Base-by-base conservation (phyloP, 768 basidiomycete species). In the Floccularia luteovirens region DNA sequence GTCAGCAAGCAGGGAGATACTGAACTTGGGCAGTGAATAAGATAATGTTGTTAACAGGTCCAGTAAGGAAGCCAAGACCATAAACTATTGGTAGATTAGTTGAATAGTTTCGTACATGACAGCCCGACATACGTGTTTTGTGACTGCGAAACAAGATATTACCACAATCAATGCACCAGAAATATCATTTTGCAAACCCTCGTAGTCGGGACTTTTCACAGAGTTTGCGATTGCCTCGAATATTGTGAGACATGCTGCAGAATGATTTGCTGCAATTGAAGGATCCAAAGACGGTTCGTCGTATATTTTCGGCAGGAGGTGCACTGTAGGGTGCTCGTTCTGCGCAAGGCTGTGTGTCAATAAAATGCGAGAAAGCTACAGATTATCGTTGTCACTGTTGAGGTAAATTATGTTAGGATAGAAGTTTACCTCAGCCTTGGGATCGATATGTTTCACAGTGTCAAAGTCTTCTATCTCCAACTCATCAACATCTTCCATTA, bases 281-380 rank as follows among this genome's bases (percentile, higher is more conserved):
- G 56, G 43, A 7, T 52, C 40, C 8, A 47, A 21, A 1, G 57
- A 48, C 13, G 36, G 16, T 19, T 8, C 8, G 10, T 10, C 36
- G 1, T 64, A 43, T 8, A 59, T 48, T 10, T 58, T 55, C 23
- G 66, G 60, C 37, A 81, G 56, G 19, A 85, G 64, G n/a, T 82
- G 79, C 16, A 84, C 59, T 2, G 79, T 79, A 12, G 66, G 56
- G 16, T 63, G 55, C 3, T 53, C 52, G 4, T 56, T 61, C 13
- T 56, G 52, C 1, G 62, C 59, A 22, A 62, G 54, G 2, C 62
- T 61, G 55, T 87, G 84, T 0, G 72, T 75, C 39, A 85, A 50
- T n/a, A 86, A 55, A 21, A 81, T 64, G 30, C 72, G 67, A 46
- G 72, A 75, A 34, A 85, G 58, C 84, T 87, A 46, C 31, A 10